Evolutionary conservation across 306 rosid genomes (phyloP), one percentile per base, ranked within the genome.

Genomic region (Phaseolus lunatus): DNA sequence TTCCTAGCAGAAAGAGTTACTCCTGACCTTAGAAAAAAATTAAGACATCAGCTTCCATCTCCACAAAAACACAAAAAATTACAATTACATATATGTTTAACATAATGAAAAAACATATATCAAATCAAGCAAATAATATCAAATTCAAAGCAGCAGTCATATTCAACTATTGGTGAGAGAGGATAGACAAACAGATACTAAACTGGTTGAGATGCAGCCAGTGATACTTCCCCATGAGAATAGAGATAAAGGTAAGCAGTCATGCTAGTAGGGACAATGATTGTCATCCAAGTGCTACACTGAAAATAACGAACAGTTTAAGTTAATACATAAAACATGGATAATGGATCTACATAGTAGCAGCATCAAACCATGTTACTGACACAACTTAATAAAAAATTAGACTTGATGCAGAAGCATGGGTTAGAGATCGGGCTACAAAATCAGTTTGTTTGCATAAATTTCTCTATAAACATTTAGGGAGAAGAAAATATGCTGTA

Each of bases 231-330:
- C 72, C 98, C 99, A 24, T 89, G 96, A 33, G 99, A 96, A 82
- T 96, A 96, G 48, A 96, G 99, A 87, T 92, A 96, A 24, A 96
- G 98, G 83, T 96, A 92, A 1, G 99, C 91, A 49, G 99, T 92
- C 99, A 96, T 92, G 91, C 98, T 96, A 57, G 91, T 91, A 27
- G 98, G 99, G 70, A 92, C 99, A 73, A 96, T 45, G 54, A 96
- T 89, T 41, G 97, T 92, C 98, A 96, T 96, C 99, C 99, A 96
- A 31, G 94, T 92, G 84, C 96, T 93, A 88, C 99, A 92, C 98
- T 96, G 96, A 91, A 92, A 82, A 74, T 52, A 78, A 77, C 72
- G 80, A 58, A 57, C 31, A 70, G 71, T 58, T 66, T 8, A 26
- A 72, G 75, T 77, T 72, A 80, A 77, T 76, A 49, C 14, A 41